Percentiles rank a stretch among this genome's conserved stretches.
phyloP scores from a whole-genome alignment of 768 basidiomycete species.

The Coprinellus aureogranulatus region DNA sequence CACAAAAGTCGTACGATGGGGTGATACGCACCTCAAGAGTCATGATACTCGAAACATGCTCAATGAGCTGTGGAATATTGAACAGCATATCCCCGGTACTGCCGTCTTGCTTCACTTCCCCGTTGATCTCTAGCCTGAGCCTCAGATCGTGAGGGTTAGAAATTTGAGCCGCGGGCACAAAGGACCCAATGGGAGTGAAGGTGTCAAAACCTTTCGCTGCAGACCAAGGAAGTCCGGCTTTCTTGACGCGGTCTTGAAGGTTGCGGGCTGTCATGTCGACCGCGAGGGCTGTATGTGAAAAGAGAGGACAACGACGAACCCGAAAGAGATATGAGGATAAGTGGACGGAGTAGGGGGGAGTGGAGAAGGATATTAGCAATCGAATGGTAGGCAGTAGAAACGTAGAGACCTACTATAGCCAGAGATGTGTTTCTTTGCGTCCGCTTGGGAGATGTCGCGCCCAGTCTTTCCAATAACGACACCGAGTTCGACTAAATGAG shows the following conservation, averaged over 20 bases:
- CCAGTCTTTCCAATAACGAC: conserved; percentile 91
- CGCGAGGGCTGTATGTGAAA: conserved; percentile 74
- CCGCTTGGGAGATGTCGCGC: conserved; percentile 70
- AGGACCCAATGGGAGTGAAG: conserved; percentile 89
- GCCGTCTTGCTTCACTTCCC: conserved; percentile 77
- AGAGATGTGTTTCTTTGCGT: conserved; percentile 78
- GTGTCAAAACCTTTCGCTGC: conserved; percentile 96
- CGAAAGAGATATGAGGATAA: conserved; percentile 2
- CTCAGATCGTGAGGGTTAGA: conserved; percentile 72
- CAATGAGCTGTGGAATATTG: conserved; percentile 80
- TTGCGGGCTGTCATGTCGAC: conserved; percentile 98
- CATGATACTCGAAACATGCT: conserved; percentile 95
- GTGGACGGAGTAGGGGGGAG: background rate
- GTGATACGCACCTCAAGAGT: conserved; percentile 70
- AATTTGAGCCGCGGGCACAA: conserved; percentile 74
- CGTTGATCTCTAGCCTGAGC: conserved; percentile 88
- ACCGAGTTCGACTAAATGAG: conserved; percentile 80
- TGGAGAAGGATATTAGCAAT: too few relatives aligned
- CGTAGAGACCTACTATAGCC: conserved; percentile 72
- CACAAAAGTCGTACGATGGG: background rate
- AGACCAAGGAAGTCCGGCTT: conserved; percentile 95
- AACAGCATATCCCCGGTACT: conserved; percentile 90
- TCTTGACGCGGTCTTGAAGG: conserved; percentile 89
- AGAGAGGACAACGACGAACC: too few relatives aligned
- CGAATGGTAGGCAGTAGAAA: conserved; percentile 2